Evolutionary conservation across 768 basidiomycete species (phyloP).

Genomic region (Cystofilobasidium bisporidii): DNA sequence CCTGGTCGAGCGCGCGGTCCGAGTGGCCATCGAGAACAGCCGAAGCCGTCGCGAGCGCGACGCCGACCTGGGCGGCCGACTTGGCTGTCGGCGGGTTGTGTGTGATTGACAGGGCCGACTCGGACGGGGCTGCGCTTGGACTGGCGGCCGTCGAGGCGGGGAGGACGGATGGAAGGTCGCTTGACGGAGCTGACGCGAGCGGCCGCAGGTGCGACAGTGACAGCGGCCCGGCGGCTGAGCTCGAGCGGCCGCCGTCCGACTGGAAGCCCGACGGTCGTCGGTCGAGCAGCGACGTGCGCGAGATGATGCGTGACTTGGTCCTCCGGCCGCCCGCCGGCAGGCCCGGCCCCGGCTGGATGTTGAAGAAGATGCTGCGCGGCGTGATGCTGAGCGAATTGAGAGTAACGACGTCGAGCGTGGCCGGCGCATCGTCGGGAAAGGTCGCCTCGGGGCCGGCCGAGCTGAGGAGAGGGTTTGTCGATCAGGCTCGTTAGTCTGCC

Average conservation of each 20-base stretch:
- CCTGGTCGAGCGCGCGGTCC: conserved; percentile 41
- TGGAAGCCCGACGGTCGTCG: neutral
- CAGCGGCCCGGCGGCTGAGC: neutral
- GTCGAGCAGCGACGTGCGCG: neutral
- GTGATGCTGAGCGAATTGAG: conserved; percentile 81
- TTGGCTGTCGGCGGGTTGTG: conserved; percentile 49
- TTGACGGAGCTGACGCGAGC: neutral
- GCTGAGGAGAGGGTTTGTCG: neutral
- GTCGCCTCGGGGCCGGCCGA: neutral
- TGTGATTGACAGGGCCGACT: conserved; percentile 7
- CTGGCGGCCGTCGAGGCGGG: neutral
- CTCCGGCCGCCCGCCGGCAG: neutral
- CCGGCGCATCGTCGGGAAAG: neutral
- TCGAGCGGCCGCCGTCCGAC: neutral
- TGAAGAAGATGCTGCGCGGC: conserved; percentile 83
- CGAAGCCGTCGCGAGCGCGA: conserved; percentile 69
- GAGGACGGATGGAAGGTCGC: neutral
- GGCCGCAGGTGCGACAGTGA: neutral
- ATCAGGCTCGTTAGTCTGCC: too few species aligned
- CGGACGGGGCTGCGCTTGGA: conserved; percentile 4
- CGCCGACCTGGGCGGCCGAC: conserved; percentile 80
- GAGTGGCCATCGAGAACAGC: conserved; percentile 63
- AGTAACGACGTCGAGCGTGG: conserved; percentile 1
- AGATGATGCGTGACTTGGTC: neutral
- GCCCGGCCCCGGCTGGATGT: conserved; percentile 3